Conservation (phyloP, 345 rosid genomes). For the Combretum micranthum region DNA sequence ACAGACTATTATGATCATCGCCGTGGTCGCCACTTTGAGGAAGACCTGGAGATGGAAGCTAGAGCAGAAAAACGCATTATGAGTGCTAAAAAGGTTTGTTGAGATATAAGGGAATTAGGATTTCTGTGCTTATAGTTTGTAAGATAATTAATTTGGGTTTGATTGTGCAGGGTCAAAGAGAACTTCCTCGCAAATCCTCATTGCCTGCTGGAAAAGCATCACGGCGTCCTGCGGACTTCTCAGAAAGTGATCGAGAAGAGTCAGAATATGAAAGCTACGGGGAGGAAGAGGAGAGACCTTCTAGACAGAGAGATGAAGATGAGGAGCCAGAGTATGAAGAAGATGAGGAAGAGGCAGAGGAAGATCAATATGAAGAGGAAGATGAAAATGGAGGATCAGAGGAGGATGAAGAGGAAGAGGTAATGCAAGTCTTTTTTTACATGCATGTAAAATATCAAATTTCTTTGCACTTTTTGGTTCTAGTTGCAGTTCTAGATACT, state of each 20-base stretch:
- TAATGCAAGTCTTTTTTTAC: slow-evolving; percentile 21
- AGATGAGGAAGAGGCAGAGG: slow-evolving; percentile 64
- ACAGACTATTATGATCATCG: slow-evolving; percentile 70
- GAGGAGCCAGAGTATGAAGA: slow-evolving; percentile 81
- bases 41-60: slow-evolving; percentile 88
- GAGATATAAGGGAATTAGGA: neutral
- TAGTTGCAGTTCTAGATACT: too few species aligned
- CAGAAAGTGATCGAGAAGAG: slow-evolving; percentile 89
- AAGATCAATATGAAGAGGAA: slow-evolving; percentile 40
- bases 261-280: slow-evolving; percentile 95
- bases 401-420: slow-evolving; percentile 73
- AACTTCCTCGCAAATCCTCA: slow-evolving; percentile 55
- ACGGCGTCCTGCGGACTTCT: slow-evolving; percentile 65
- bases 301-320: slow-evolving; percentile 35
- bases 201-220: slow-evolving; percentile 46
- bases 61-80: slow-evolving; percentile 81
- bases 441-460: neutral
- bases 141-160: neutral
- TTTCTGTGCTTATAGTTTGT: neutral
- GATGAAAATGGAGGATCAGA: slow-evolving; percentile 56
- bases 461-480: too few species aligned
- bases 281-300: slow-evolving; percentile 66
- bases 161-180: slow-evolving; percentile 55
- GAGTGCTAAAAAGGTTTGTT: slow-evolving; percentile 86
- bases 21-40: slow-evolving; percentile 71